phyloP scores from a whole-genome alignment of 495 filamentous ascomycete species.

The Thozetella sp. region DNA sequence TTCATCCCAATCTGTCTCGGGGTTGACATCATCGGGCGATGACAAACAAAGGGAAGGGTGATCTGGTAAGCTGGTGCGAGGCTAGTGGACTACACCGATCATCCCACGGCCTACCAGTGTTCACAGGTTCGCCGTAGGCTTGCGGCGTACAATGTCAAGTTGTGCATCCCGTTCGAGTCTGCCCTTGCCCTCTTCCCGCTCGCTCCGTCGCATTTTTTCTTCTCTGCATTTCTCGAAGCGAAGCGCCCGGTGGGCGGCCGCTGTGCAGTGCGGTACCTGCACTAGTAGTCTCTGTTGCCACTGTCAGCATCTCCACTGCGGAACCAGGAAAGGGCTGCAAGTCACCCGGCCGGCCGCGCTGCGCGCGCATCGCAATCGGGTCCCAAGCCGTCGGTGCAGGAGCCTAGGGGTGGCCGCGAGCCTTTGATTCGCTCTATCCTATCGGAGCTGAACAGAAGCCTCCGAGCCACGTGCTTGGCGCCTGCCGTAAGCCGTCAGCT shows the following conservation, averaged over 20 bases:
- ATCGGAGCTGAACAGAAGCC: neutral
- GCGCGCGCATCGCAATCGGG: neutral
- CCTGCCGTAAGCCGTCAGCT: neutral
- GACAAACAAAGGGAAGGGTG: too few species aligned
- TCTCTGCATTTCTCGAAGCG: neutral
- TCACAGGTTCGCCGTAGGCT: too few species aligned
- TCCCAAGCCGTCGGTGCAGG: neutral
- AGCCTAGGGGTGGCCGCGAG: neutral
- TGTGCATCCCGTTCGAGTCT: too few species aligned
- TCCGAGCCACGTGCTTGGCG: neutral
- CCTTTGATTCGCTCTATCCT: neutral
- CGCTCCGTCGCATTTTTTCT: neutral
- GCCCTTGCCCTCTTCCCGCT: neutral
- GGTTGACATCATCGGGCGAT: too few species aligned
- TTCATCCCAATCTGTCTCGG: too few species aligned
- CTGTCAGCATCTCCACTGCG: neutral
- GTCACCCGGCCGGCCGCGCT: neutral
- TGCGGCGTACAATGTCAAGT: too few species aligned
- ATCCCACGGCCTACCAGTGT: too few species aligned
- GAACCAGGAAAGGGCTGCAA: neutral
- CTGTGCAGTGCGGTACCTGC: neutral
- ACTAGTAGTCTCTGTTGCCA: neutral
- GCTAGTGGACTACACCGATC: too few species aligned
- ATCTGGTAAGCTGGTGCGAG: too few species aligned
- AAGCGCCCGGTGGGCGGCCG: too few species aligned